Evolutionary conservation across 2,329 filamentous ascomycete genomes (phyloP), one percentile per base, ranked within the genome.

Genomic region (Lachnellula willkommii): DNA sequence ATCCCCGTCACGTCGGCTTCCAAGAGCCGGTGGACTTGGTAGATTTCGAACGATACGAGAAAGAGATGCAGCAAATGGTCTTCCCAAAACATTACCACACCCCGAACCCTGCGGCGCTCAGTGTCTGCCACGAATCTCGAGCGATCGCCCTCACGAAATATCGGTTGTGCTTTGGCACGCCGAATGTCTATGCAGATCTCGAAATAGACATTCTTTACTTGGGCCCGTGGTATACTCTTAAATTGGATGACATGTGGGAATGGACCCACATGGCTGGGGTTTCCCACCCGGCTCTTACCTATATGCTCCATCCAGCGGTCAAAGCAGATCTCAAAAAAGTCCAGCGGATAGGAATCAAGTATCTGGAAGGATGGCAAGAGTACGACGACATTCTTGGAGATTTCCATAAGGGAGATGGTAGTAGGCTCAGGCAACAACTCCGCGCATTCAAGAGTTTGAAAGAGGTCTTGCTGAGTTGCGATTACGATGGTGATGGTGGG

Each of bases 171-270:
- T 53, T 53, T 17, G 51, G 51, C 28, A 48, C 45, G 7, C 20
- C 3, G 12, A 48, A 48, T 11, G 51, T 53, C n/a, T 53, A 53
- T 22, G 45, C 35, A n/a, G 22, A 48, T 22, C 35, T 53, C 12
- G 43, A 46, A n/a, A 36, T 46, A 17, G 51, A 53, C 12, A 32
- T 53, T 6, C 35, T 53, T 6, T 53, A 47, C 12, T 47, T 53
- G 7, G 32, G 39, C 15, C 39, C 15, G 5, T 11, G 39, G 39
- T 17, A 42, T 20, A 7, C 15, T 11, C 39, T 42, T 17, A 1
- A 8, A 6, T 17, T 17, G 39, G 39, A 42, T 6, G 5, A 20
- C 3, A 7, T 42, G 15, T 42, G 39, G 39, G 39, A 42, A 17
- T 42, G 39, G 15, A 42, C 5, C 6, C 9, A n/a, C 3, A 42